Evolutionary conservation across 2,329 filamentous ascomycete species (phyloP).

Genomic region (Paracamarosporium sp.): DNA sequence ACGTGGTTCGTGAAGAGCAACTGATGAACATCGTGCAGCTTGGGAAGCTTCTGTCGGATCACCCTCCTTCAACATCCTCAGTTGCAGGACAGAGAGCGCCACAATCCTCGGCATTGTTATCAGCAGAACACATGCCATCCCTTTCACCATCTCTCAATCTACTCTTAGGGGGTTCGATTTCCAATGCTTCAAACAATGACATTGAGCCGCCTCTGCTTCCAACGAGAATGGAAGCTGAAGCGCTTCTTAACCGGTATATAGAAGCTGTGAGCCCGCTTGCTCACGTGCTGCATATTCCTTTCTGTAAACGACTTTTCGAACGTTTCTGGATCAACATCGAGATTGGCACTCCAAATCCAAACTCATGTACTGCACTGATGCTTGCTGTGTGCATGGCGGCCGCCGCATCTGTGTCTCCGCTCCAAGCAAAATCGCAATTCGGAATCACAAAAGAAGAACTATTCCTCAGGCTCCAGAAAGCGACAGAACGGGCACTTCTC

Average conservation of each 20-base stretch:
- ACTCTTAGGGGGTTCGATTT: slow-evolving; percentile 39
- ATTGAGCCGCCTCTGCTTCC: slow-evolving; percentile 40
- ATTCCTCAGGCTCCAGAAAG: slow-evolving; percentile 43
- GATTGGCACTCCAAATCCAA: slow-evolving; percentile 43
- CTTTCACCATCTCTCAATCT: slow-evolving; percentile 44
- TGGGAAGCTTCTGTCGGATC: slow-evolving; percentile 46
- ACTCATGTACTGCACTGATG: slow-evolving; percentile 46
- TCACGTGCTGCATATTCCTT: slow-evolving; percentile 47
- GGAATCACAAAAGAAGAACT: slow-evolving; percentile 47
- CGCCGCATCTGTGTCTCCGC: slow-evolving; percentile 42
- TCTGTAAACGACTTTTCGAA: slow-evolving; percentile 46
- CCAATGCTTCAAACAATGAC: slow-evolving; percentile 34
- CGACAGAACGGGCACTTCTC: slow-evolving; percentile 44
- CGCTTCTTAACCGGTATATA: slow-evolving; percentile 41
- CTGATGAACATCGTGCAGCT: slow-evolving; percentile 33
- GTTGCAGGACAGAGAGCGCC: slow-evolving; percentile 44
- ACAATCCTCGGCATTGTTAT: slow-evolving; percentile 42
- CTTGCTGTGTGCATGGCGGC: slow-evolving; percentile 47
- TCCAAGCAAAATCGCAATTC: slow-evolving; percentile 48
- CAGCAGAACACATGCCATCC: slow-evolving; percentile 47
- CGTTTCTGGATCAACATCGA: slow-evolving; percentile 46
- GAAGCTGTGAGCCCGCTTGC: slow-evolving; percentile 46
- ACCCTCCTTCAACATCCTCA: slow-evolving; percentile 36
- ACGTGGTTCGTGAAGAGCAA: background rate
- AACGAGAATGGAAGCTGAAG: slow-evolving; percentile 44